Conservation (phyloP, 495 filamentous ascomycete species). For the Darksidea phi region DNA sequence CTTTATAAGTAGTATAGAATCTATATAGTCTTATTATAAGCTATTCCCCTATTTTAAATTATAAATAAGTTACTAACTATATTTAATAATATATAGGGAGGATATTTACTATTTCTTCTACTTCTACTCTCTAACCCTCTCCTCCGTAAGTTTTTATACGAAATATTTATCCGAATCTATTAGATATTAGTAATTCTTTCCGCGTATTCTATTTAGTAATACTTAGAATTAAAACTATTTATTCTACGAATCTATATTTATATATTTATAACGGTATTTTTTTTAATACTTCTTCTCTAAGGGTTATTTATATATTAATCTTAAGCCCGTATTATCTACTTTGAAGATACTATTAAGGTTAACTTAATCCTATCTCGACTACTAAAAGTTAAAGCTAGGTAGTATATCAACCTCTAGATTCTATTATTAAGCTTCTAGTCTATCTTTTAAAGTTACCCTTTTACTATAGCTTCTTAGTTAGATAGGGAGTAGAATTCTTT, state of each 20-base stretch:
- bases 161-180: conserved; percentile 18
- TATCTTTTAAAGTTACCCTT: conserved; percentile 12
- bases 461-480: conserved; percentile 9
- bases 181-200: conserved; percentile 13
- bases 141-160: conserved; percentile 13
- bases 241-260: conserved; percentile 17
- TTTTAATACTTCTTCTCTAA: conserved; percentile 16
- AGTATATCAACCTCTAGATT: conserved; percentile 16
- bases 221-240: conserved; percentile 18
- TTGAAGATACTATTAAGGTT: conserved; percentile 15
- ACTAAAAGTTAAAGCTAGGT: conserved; percentile 11
- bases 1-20: conserved; percentile 17
- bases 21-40: conserved; percentile 15
- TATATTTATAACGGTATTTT: conserved; percentile 15
- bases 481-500: conserved; percentile 11
- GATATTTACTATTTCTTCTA: conserved; percentile 10
- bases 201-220: conserved; percentile 15
- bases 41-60: conserved; percentile 17
- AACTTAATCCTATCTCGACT: conserved; percentile 11
- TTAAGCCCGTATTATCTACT: conserved; percentile 13
- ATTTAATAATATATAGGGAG: conserved; percentile 5
- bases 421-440: conserved; percentile 15
- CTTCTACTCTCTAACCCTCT: conserved; percentile 17
- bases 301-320: conserved; percentile 18
- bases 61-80: conserved; percentile 10